Evolutionary conservation across 2,329 filamentous ascomycete genomes (phyloP), one percentile per base, ranked within the genome.

Genomic region (Dactylellina leptospora): DNA sequence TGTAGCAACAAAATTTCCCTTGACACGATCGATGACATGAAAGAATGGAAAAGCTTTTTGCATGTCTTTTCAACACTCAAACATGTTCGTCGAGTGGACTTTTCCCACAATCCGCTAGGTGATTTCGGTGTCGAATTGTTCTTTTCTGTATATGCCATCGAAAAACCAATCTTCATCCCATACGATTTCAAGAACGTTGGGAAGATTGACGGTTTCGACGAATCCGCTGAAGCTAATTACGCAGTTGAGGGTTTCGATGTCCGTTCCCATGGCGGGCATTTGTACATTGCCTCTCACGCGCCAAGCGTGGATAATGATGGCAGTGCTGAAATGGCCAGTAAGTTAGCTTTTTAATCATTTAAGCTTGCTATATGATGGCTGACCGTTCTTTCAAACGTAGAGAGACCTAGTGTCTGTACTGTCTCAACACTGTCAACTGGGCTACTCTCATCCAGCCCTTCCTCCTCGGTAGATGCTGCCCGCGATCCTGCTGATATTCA

Each of bases 231-330:
- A 20, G 53, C 33, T 54, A 55, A 64, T 33, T 63, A 64, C 59
- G 30, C 59, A 22, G 53, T 64, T 10, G 68, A 72, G 28, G 59
- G 68, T 18, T 64, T 72, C 53, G 68, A 72, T 44, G 60, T 72
- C 30, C 53, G 53, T 16, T 72, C 59, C 9, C 53, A 60, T n/a
- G 68, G 68, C 2, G 59, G 68, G 5, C 68, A 72, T 48, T 25
- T 72, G 6, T 60, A 72, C 22, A 25, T 60, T 28, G 51, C 58
- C 9, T 13, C 33, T 10, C 59, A 63, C n/a, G n/a, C 36, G 3
- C 48, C 50, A 13, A 3, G 8, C 13, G 28, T 40, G 22, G 56
- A 62, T 6, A 23, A 27, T 22, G 68, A 59, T 1, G 48, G 44
- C 38, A 25, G 33, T n/a, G 20, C 23, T 1, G 59, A 60, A 18